phyloP scores from a whole-genome alignment of 192 early-diverging fungal genomes.

The Allomyces macrogynus region DNA sequence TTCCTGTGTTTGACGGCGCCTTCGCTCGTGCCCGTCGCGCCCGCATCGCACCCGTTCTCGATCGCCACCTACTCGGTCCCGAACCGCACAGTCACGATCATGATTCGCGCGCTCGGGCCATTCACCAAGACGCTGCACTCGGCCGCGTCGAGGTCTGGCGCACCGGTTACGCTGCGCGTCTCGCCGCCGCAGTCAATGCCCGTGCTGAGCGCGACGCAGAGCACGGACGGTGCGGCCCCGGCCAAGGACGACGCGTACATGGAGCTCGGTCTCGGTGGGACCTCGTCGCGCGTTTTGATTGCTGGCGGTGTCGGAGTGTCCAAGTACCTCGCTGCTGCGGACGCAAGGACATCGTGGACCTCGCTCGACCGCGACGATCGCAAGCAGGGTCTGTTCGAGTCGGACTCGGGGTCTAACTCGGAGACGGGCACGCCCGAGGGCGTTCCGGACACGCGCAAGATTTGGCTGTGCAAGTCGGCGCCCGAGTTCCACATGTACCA shows the following conservation, averaged over 20 bases:
- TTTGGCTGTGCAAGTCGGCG: background rate
- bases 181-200: background rate
- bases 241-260: background rate
- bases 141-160: background rate
- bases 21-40: background rate
- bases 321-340: background rate
- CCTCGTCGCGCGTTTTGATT: background rate
- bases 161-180: background rate
- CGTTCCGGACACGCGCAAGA: background rate
- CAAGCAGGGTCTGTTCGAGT: background rate
- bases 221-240: background rate
- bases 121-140: background rate
- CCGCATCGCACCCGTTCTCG: background rate
- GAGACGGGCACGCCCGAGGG: background rate
- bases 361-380: background rate
- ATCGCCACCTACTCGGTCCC: background rate
- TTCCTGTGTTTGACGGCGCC: background rate
- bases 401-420: background rate
- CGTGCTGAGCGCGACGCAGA: background rate
- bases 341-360: background rate
- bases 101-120: background rate
- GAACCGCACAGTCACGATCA: background rate
- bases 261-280: background rate
- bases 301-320: background rate
- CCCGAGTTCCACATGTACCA: background rate